These are phyloP conservation scores for Singerocomus inundabilis DNA, from an alignment of 1,284 basidiomycete genomes.

Conservation along the genomic window DNA sequence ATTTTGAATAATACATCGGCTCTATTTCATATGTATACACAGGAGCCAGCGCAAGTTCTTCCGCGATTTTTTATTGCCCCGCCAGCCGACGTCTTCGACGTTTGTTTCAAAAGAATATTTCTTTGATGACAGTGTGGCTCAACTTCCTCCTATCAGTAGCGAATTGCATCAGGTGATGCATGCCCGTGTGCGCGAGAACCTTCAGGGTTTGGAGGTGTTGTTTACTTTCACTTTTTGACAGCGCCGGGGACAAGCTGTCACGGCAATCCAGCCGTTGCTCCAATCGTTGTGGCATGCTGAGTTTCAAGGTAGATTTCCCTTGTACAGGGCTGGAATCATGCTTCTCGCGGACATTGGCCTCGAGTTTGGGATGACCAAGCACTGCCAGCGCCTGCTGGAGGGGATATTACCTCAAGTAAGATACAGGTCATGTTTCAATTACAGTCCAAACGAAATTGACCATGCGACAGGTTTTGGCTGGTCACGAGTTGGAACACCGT, in stretches of 20 bases:
- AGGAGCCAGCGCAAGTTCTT: constrained; percentile 65
- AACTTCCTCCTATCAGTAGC: constrained; percentile 54
- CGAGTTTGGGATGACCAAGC: constrained; percentile 71
- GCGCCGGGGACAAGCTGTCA: constrained; percentile 59
- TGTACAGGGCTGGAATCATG: constrained; percentile 65
- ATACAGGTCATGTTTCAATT: not conserved
- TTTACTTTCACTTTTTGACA: constrained; percentile 13
- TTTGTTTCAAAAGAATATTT: constrained; percentile 52
- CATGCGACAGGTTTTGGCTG: constrained; percentile 56
- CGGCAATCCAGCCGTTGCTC: constrained; percentile 62
- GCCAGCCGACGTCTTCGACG: constrained; percentile 52
- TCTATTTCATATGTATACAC: constrained; percentile 9
- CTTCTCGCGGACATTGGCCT: constrained; percentile 73
- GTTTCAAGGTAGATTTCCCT: constrained; percentile 63
- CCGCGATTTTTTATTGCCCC: constrained; percentile 60
- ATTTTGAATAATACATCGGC: constrained; percentile 24
- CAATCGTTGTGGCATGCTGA: constrained; percentile 76
- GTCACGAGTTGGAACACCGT: constrained; percentile 69
- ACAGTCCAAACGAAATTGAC: not conserved
- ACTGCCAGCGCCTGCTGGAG: constrained; percentile 61
- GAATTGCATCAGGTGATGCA: constrained; percentile 62
- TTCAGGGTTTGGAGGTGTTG: not conserved
- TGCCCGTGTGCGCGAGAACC: constrained; percentile 48
- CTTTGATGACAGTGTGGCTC: constrained; percentile 33
- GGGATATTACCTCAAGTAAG: constrained; percentile 76